Conservation (phyloP, 2,329 filamentous ascomycete genomes). For the Aureobasidium sp. region DNA sequence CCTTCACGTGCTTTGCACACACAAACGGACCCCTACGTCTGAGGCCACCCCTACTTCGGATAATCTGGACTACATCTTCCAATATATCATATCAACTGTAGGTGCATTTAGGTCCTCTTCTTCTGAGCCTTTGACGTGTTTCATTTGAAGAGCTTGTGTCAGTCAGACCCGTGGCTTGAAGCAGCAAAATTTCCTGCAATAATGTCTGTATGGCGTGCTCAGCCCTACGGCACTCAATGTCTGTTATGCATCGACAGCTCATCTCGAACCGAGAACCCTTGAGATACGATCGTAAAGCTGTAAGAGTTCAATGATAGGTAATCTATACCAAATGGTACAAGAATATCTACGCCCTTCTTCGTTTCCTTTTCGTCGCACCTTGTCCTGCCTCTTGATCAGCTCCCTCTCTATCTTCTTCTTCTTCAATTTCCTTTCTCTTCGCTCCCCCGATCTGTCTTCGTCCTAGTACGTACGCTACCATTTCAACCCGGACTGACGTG, state of each 20-base stretch:
- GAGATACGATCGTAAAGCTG: not conserved
- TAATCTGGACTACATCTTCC: not conserved
- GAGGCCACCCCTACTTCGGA: not conserved
- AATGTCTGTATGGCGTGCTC: slow-evolving; percentile 11
- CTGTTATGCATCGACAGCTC: not conserved
- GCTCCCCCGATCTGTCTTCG: slow-evolving; percentile 26
- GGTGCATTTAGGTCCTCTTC: not conserved
- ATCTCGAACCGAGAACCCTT: not conserved
- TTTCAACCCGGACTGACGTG: slow-evolving; percentile 58
- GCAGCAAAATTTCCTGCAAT: not conserved
- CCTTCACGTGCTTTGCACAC: not conserved
- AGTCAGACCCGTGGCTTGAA: not conserved
- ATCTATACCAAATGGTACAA: not conserved
- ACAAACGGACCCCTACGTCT: not conserved
- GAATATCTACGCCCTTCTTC: not conserved
- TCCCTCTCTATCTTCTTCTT: not conserved
- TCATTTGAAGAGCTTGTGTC: not conserved
- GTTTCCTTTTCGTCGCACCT: not conserved
- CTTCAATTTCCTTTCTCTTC: not conserved
- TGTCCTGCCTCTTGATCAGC: not conserved
- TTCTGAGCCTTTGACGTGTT: not conserved
- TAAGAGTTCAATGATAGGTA: not conserved
- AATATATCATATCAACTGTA: not conserved
- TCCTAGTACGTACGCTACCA: slow-evolving; percentile 63
- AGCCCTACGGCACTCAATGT: not conserved